phyloP scores from a whole-genome alignment of 2,329 filamentous ascomycete species.

The Paracoccidioides brasiliensis region DNA sequence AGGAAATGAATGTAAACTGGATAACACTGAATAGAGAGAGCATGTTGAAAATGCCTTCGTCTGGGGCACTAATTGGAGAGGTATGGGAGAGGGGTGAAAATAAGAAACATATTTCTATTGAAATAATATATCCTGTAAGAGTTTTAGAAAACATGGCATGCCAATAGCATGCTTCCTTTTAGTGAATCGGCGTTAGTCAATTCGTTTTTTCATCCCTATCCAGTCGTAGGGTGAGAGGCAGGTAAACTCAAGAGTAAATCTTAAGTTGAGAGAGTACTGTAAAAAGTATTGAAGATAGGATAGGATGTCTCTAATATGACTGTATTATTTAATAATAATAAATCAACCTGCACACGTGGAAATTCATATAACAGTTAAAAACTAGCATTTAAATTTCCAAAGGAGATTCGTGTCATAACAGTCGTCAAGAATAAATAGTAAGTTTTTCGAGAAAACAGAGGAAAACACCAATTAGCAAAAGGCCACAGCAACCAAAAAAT shows the following conservation, averaged over 20 bases:
- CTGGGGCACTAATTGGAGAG: not conserved
- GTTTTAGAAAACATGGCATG: not conserved
- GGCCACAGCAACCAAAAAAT: not conserved
- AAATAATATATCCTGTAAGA: not conserved
- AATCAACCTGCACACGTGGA: not conserved
- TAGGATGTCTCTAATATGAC: not conserved
- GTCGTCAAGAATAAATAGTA: constrained; percentile 10
- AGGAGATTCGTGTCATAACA: constrained; percentile 16
- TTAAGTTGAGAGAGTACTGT: too few species aligned
- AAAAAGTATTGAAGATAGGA: too few species aligned
- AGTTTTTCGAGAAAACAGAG: not conserved
- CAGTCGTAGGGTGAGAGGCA: too few species aligned
- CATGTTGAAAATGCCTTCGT: too few species aligned
- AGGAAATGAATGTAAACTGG: too few species aligned
- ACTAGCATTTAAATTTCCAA: constrained; percentile 3
- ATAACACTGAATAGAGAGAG: too few species aligned
- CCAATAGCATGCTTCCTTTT: too few species aligned
- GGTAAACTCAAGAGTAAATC: too few species aligned
- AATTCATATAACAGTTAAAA: not conserved
- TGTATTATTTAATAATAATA: not conserved
- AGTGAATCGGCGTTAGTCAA: too few species aligned
- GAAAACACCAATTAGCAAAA: not conserved
- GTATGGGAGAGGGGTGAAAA: not conserved
- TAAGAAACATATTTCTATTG: not conserved
- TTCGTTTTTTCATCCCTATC: too few species aligned